Base-by-base conservation (phyloP, 805 yeast genomes). In the Candida nitratophila region DNA sequence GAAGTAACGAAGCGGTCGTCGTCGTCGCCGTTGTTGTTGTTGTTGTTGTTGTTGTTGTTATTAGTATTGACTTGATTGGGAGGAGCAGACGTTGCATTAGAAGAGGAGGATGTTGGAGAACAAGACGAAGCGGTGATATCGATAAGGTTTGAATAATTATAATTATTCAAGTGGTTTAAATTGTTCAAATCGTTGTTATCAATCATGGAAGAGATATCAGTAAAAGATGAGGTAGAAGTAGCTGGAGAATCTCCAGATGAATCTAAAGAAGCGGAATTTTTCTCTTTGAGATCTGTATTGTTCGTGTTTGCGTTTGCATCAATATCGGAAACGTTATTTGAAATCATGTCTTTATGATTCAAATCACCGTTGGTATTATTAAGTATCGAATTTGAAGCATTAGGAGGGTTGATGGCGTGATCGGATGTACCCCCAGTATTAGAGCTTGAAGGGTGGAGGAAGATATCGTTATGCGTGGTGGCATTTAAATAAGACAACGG, bases 151-250 rank as follows among this genome's bases (percentile, higher is more conserved):
- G 39, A 34, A 34, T 37, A n/a, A 17, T 33, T 33, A 17, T 33
- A 33, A 15, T 33, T n/a, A 17, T 33, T 24, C 27, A 24, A 33
- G 12, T 31, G 15, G 15, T 31, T 31, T 31, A 31, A 31, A 31
- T 33, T 33, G 12, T 34, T 34, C 15, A 34, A 34, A 34, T 34
- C 37, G 5, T 50, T 48, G 27, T 47, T 44, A 14, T 35, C 37
- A 14, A 27, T 37, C 15, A 37, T 24, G 52, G 55, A 37, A 1
- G 57, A 54, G 5, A 50, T 51, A 37, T 56, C 61, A 4, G 61
- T 55, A 39, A 52, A 56, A 2, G 61, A 51, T 11, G 59, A 53
- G 7, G 59, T 50, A 1, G 59, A 55, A 15, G 54, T 58, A 21
- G 50, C 26, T 15, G 61, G 61, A 29, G 61, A 56, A 7, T 8